phyloP scores from a whole-genome alignment of 129 eudicot species.

The Saussurea involucrata region DNA sequence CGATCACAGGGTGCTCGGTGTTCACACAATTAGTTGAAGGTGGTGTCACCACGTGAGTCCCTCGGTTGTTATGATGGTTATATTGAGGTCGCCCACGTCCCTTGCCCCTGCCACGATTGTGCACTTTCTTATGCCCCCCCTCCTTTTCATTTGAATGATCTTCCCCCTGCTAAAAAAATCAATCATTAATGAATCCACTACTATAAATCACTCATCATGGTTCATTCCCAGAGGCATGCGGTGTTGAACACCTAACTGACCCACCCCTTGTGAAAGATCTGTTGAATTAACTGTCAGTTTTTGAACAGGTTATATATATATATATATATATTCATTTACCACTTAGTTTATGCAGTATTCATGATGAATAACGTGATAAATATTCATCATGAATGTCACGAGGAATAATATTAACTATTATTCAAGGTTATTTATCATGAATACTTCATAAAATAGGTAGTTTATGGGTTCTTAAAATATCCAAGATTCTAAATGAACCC shows the following conservation, averaged over 20 bases:
- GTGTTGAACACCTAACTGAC: neutral
- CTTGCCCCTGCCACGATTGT: conserved; percentile 58
- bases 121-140: conserved; percentile 47
- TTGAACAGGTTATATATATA: too few relatives aligned
- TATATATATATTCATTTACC: neutral
- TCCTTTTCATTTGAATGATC: conserved; percentile 56
- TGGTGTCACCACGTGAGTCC: conserved; percentile 40
- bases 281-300: neutral
- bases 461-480: too few relatives aligned
- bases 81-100: conserved; percentile 76
- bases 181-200: neutral
- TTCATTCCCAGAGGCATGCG: neutral
- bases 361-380: neutral
- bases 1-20: conserved; percentile 30
- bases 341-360: neutral
- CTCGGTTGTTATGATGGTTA: conserved; percentile 44
- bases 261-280: neutral
- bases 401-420: neutral
- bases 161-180: conserved; percentile 47
- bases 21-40: conserved; percentile 25
- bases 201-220: neutral
- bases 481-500: too few relatives aligned
- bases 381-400: neutral
- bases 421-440: too few relatives aligned
- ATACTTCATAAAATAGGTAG: too few relatives aligned